Evolutionary conservation across 2,329 filamentous ascomycete species (phyloP).

Genomic region (Macroventuria anomochaeta): DNA sequence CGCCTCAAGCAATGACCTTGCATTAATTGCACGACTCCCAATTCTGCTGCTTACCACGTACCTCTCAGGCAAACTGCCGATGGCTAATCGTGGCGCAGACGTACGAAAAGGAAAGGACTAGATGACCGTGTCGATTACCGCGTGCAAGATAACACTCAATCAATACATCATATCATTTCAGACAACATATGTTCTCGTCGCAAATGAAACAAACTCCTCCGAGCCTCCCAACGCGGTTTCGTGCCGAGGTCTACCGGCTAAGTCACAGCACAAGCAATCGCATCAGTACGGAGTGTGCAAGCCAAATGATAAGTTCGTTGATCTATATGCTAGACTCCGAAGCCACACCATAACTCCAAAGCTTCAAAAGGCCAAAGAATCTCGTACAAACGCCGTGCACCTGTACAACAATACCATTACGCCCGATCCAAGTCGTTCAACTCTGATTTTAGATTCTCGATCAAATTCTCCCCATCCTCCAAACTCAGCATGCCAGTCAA

Average conservation of each 20-base stretch:
- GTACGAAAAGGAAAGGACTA: slow-evolving; percentile 21
- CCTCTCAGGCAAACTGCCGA: slow-evolving; percentile 30
- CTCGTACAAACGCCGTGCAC: too few relatives aligned
- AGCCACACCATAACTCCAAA: not conserved
- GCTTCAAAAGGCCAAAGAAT: too few relatives aligned
- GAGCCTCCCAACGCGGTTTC: too few relatives aligned
- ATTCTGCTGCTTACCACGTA: slow-evolving; percentile 29
- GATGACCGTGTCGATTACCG: too few relatives aligned
- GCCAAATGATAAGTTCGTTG: not conserved
- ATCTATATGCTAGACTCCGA: not conserved
- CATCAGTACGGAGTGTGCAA: too few relatives aligned
- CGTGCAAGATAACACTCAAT: not conserved
- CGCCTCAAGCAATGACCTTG: slow-evolving; percentile 69
- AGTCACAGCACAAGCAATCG: too few relatives aligned
- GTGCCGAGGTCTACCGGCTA: too few relatives aligned
- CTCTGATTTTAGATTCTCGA: not conserved
- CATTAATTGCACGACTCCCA: not conserved
- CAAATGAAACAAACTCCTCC: too few relatives aligned
- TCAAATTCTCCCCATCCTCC: slow-evolving; percentile 37
- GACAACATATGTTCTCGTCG: too few relatives aligned
- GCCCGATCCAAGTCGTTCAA: not conserved
- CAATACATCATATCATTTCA: too few relatives aligned
- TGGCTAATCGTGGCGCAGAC: slow-evolving; percentile 27
- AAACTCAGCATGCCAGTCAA: slow-evolving; percentile 53
- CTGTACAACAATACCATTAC: too few relatives aligned